Evolutionary conservation across 1,284 basidiomycete species (phyloP).

Genomic region (Pterulicium gracile): DNA sequence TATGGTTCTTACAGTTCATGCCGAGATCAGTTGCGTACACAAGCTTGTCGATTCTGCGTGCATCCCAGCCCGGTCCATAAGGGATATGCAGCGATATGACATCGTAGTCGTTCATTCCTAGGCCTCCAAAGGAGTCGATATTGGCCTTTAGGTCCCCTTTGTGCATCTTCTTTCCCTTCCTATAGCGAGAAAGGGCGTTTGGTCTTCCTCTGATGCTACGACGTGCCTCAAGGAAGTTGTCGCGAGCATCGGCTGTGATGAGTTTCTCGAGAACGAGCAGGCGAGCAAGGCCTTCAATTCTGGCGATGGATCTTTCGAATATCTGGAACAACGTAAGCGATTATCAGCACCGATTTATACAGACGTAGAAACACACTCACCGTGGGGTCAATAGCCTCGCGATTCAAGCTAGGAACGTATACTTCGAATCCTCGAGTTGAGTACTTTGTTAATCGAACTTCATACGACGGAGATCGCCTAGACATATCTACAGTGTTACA

Average conservation of each 20-base stretch:
- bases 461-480: conserved; percentile 49
- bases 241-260: conserved; percentile 26
- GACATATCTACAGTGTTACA: conserved; percentile 48
- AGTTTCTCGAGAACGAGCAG: conserved; percentile 49
- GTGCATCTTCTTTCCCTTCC: conserved; percentile 22
- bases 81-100: conserved; percentile 45
- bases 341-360: neutral
- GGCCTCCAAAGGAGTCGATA: conserved; percentile 23
- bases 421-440: conserved; percentile 41
- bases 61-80: conserved; percentile 52
- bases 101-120: conserved; percentile 53
- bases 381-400: conserved; percentile 43
- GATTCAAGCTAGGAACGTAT: conserved; percentile 37
- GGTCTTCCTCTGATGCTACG: conserved; percentile 38
- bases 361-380: conserved; percentile 18
- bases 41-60: conserved; percentile 43
- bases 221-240: conserved; percentile 31
- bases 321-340: conserved; percentile 25
- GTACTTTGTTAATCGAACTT: conserved; percentile 48
- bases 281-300: conserved; percentile 50
- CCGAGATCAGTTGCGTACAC: conserved; percentile 35
- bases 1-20: too few relatives aligned
- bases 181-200: conserved; percentile 17
- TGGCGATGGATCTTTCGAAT: conserved; percentile 42
- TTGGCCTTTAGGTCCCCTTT: conserved; percentile 44